Evolutionary conservation across 768 basidiomycete species (phyloP).

Genomic region (Infundibulicybe gibba): DNA sequence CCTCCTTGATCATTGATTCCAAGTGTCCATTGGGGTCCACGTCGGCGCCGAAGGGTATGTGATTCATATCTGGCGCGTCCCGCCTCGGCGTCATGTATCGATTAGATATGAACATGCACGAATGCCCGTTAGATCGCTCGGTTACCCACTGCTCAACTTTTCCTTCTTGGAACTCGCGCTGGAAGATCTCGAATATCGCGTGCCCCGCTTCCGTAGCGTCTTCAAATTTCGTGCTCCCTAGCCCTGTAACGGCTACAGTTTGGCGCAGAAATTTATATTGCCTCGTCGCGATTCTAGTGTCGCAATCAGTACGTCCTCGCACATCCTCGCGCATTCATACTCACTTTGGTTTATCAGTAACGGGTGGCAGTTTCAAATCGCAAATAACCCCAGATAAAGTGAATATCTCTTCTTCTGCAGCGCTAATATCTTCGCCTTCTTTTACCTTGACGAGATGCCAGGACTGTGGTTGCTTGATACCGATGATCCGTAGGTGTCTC

Average conservation of each 20-base stretch:
- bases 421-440: not conserved
- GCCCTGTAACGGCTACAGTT: constrained; percentile 1
- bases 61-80: too few relatives aligned
- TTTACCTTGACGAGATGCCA: not conserved
- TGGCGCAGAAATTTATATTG: too few relatives aligned
- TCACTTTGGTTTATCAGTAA: not conserved
- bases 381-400: not conserved
- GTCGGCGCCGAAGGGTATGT: constrained; percentile 1
- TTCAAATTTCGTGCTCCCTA: constrained; percentile 3
- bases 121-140: not conserved
- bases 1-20: constrained; percentile 1
- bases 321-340: too few relatives aligned
- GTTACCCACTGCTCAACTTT: not conserved
- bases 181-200: constrained; percentile 4
- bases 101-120: constrained; percentile 6
- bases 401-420: not conserved
- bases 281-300: too few relatives aligned
- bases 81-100: constrained; percentile 2
- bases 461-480: too few relatives aligned
- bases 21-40: constrained; percentile 9
- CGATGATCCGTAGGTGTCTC: too few relatives aligned
- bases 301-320: too few relatives aligned
- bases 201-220: not conserved
- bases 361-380: not conserved
- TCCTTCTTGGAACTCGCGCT: constrained; percentile 1